These are phyloP conservation scores for Favolaschia claudopus DNA, from an alignment of 768 basidiomycete species.

Conservation along the genomic window DNA sequence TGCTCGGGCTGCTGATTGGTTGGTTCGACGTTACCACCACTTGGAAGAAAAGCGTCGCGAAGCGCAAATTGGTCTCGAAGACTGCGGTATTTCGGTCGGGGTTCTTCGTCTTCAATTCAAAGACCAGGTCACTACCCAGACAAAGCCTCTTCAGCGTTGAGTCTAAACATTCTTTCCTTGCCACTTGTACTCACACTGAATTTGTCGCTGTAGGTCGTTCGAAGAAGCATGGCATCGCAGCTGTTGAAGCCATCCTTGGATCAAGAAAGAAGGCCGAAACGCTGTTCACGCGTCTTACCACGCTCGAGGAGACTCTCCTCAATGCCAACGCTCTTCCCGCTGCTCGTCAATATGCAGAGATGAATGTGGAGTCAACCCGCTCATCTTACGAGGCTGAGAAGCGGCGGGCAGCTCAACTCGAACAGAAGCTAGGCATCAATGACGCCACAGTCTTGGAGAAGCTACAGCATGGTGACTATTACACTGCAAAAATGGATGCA, in stretches of 20 bases:
- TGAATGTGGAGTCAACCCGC: too few species aligned
- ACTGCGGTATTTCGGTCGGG: neutral
- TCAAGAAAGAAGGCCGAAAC: too few species aligned
- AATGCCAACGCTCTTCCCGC: too few species aligned
- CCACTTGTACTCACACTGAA: too few species aligned
- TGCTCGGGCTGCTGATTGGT: neutral
- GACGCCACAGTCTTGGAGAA: conserved; percentile 11
- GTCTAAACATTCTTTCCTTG: too few species aligned
- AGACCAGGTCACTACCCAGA: neutral
- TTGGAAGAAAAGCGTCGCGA: neutral
- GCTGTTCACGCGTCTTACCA: too few species aligned
- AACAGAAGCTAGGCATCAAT: neutral
- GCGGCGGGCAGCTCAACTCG: neutral
- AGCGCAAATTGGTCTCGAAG: neutral
- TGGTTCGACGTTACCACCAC: neutral
- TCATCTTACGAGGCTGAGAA: neutral
- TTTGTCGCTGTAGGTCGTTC: too few species aligned
- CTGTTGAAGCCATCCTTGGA: too few species aligned
- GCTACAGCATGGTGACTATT: conserved; percentile 19
- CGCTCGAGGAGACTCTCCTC: too few species aligned
- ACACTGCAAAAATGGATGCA: conserved; percentile 31
- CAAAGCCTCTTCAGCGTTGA: neutral
- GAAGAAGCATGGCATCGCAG: too few species aligned
- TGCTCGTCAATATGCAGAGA: too few species aligned
- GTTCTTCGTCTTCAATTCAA: neutral